Conservation (phyloP, 192 early-diverging fungal genomes). For the Funneliformis geosporum region DNA sequence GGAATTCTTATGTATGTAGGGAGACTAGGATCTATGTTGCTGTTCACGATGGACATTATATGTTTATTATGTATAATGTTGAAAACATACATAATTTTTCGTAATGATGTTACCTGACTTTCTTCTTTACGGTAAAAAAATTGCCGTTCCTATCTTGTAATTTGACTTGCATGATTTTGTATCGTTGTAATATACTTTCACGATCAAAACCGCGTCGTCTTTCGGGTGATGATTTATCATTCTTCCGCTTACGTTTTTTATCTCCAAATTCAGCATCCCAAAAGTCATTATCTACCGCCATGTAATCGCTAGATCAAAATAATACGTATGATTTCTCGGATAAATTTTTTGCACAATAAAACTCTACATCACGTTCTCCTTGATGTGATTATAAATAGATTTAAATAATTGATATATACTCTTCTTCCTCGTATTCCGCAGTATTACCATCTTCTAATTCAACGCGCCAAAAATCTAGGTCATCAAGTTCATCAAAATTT, state of each 20-base stretch:
- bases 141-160: conserved; percentile 84
- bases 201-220: conserved; percentile 46
- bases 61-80: background rate
- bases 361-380: too few species aligned
- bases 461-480: conserved; percentile 77
- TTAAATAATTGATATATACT: conserved; percentile 47
- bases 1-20: conserved; percentile 91
- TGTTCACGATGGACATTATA: conserved; percentile 33
- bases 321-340: background rate
- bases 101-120: conserved; percentile 61
- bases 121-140: conserved; percentile 84
- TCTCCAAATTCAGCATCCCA: conserved; percentile 69
- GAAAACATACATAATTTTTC: background rate
- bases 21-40: conserved; percentile 77
- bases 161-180: conserved; percentile 87
- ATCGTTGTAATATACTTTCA: conserved; percentile 75
- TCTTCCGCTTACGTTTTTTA: conserved; percentile 45
- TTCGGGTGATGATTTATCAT: conserved; percentile 46
- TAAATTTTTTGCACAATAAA: background rate
- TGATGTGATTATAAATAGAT: background rate
- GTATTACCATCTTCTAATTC: conserved; percentile 73
- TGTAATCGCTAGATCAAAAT: conserved; percentile 65
- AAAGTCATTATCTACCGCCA: conserved; percentile 81
- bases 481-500: conserved; percentile 64
- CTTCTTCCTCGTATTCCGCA: conserved; percentile 78